phyloP scores from a whole-genome alignment of 257 asterid species.

The Solanum medicagineum region DNA sequence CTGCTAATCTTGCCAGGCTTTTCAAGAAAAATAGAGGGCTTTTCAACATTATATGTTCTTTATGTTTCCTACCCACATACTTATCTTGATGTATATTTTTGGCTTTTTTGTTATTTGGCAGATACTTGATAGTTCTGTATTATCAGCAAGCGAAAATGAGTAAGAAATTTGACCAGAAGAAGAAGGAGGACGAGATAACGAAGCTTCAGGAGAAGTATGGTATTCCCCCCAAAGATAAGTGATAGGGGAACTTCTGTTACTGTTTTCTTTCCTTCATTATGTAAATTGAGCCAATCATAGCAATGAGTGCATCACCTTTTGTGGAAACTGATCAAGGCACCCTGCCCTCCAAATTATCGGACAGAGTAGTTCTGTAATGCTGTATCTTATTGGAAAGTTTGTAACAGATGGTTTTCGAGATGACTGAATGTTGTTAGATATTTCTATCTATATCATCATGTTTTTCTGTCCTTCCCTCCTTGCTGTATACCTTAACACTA shows the following conservation, averaged over 20 bases:
- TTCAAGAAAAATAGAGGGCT: background rate
- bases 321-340: background rate
- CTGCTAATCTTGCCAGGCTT: background rate
- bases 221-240: conserved; percentile 55
- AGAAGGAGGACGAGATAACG: conserved; percentile 80
- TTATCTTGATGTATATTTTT: background rate
- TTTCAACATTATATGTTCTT: background rate
- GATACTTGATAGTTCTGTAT: conserved; percentile 66
- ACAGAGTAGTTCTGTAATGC: background rate
- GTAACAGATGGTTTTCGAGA: background rate
- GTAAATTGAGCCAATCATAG: background rate
- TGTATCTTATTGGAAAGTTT: background rate
- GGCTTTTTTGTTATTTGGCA: background rate
- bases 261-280: background rate
- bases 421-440: background rate
- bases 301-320: background rate
- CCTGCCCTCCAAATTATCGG: background rate
- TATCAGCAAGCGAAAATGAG: conserved; percentile 97
- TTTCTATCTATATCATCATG: background rate
- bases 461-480: background rate
- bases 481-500: background rate
- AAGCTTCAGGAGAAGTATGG: conserved; percentile 91
- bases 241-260: background rate
- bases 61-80: background rate
- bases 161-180: conserved; percentile 83